Evolutionary conservation across 164 flowering plant genomes (phyloP), one percentile per base, ranked within the genome.

Genomic region (Tinospora cordifolia): DNA sequence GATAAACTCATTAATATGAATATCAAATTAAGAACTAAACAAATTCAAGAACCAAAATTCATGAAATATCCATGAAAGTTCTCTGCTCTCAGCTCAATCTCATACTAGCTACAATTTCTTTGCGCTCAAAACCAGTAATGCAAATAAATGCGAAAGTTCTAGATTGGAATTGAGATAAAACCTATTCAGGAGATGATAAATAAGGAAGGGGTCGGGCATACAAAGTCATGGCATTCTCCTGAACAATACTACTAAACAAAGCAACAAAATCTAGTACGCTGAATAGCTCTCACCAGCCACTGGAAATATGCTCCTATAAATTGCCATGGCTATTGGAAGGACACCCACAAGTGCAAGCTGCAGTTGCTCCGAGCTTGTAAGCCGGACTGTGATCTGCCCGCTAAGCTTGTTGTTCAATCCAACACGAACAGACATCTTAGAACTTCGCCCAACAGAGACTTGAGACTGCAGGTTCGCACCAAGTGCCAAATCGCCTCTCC

Each of bases 321-420:
- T 80, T 39, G 90, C 63, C 71, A 77, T 74, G 17, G 81, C 92
- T 14, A 89, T 72, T 0, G 98, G 98, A 72, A 90, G 76, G 66
- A 91, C 57, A 15, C 84, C 96, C 65, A 88, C 69, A 19, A 91
- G 89, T 12, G 97, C 98, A 72, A 93, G 84, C 80, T 91, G 91
- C 72, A 91, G 84, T 80, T 91, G 91, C 12, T 93, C 98, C 0
- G 97, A 91, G 82, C 88, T 91, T 82, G 88, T 91, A 49, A 96
- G 91, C 70, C 84, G 80, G 40, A 93, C 86, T 3, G 90, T 80
- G 58, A 93, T 81, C 81, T 91, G 97, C 40, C 98, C 98, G 68
- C 92, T 91, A 39, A 84, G 73, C 83, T 91, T 93, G 81, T 93
- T 91, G 83, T 93, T 91, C 78, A 93, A 73, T 65, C 91, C 88